A percentile compares a stretch with the other conserved stretches of the same genome.
These are phyloP conservation scores for Eragrostis curvula DNA, from an alignment of 176 grass and related monocot genomes.

Conservation along the genomic window DNA sequence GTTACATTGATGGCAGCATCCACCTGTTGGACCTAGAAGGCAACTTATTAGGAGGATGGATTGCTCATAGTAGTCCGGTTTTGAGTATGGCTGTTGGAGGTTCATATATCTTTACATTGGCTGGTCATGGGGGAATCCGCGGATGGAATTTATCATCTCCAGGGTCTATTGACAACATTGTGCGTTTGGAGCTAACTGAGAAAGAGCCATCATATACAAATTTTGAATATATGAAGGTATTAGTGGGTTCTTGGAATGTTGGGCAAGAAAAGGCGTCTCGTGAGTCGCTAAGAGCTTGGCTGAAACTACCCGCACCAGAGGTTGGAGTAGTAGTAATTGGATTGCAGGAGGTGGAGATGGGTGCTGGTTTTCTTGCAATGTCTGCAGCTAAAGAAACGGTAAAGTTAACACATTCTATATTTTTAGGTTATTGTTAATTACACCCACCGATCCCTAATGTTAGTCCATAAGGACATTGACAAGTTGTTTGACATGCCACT, in stretches of 20 bases:
- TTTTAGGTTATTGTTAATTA: slow-evolving; percentile 5
- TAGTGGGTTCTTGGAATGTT: slow-evolving; percentile 89
- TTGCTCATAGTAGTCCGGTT: slow-evolving; percentile 69
- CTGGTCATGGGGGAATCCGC: slow-evolving; percentile 72
- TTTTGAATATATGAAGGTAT: slow-evolving; percentile 65
- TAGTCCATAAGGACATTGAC: not conserved
- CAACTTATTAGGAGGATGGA: slow-evolving; percentile 70
- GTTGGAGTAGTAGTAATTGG: slow-evolving; percentile 78
- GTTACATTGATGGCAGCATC: slow-evolving; percentile 73
- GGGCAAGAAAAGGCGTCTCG: slow-evolving; percentile 80
- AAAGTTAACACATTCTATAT: slow-evolving; percentile 24
- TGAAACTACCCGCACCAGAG: slow-evolving; percentile 61
- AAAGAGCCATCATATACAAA: slow-evolving; percentile 57
- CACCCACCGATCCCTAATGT: not conserved
- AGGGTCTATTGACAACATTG: slow-evolving; percentile 63
- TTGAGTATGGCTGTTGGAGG: slow-evolving; percentile 69
- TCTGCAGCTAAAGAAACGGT: slow-evolving; percentile 88
- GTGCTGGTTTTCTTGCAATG: slow-evolving; percentile 90
- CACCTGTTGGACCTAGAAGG: slow-evolving; percentile 73
- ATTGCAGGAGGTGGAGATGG: slow-evolving; percentile 94
- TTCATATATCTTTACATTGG: slow-evolving; percentile 82
- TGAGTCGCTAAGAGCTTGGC: slow-evolving; percentile 67
- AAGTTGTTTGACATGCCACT: not conserved
- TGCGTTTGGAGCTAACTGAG: slow-evolving; percentile 55
- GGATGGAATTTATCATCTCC: slow-evolving; percentile 82